Base-by-base conservation (phyloP, 1,284 basidiomycete species). In the Crepidotus sp. region DNA sequence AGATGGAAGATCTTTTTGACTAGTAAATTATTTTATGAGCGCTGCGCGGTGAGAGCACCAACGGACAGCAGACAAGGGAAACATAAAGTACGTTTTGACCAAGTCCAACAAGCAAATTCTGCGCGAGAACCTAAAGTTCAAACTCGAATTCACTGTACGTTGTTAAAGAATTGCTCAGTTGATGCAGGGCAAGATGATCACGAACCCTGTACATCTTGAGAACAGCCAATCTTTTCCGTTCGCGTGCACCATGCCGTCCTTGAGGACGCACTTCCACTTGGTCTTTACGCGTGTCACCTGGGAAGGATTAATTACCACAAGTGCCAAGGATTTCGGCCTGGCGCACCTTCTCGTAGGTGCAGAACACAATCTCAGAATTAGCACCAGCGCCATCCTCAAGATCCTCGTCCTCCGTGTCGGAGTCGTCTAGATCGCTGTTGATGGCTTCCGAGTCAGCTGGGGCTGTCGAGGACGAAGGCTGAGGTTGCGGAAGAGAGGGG, bases 211-310 rank as follows among this genome's bases (percentile, higher is more conserved):
- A 67, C 95, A 98, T 64, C 97, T 96, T 47, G 88, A 80, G 61
- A 99, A 99, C 21, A 98, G 75, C 66, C 98, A 99, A 60, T 99
- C 96, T 56, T 87, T 87, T 19, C 95, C 94, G 55, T 97, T 95
- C 54, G 98, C 80, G 57, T 94, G 91, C 45, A 98, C 91, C 79
- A 98, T 92, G 11, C 96, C 96, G 57, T 98, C 96, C 67, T 96
- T 96, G 50, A 99, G 77, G n/a, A 93, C 84, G 49, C 94, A 96
- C 73, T 98, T 98, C 96, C 96, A 99, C 71, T 98, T 99, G 73
- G 98, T 98, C 70, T 98, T 98, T 22, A 98, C 94, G 15, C 96
- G 78, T 47, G 94, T 91, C 27, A 97, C 93, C 92, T 47, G 42
- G 49, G 42, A 49, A 43, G 14, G n/a, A n/a, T n/a, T n/a, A n/a